A percentile compares a stretch with the other conserved stretches of the same genome.
Conservation (phyloP, 805 yeast genomes). For the Starmerella etchellsii region DNA sequence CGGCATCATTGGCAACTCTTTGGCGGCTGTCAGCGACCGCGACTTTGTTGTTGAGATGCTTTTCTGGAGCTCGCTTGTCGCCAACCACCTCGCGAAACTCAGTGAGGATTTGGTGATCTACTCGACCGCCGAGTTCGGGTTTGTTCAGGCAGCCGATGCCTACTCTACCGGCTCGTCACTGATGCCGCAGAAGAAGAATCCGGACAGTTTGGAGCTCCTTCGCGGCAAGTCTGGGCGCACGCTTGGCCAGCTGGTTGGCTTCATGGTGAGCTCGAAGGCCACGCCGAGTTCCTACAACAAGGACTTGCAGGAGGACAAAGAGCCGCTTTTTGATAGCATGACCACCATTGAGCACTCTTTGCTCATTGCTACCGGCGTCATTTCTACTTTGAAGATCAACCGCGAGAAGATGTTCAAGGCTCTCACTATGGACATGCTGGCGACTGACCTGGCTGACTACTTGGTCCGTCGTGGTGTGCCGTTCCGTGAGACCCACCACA, state of each 20-base stretch:
- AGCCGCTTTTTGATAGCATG: constrained; percentile 88
- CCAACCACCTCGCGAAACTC: constrained; percentile 91
- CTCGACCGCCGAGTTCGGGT: constrained; percentile 96
- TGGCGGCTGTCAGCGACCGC: constrained; percentile 94
- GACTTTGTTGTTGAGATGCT: constrained; percentile 92
- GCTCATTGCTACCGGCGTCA: constrained; percentile 89
- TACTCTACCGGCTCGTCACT: constrained; percentile 96
- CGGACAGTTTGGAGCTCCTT: constrained; percentile 86
- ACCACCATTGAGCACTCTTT: constrained; percentile 88
- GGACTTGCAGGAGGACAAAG: constrained; percentile 98
- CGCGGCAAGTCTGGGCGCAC: constrained; percentile 97
- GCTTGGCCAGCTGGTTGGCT: constrained; percentile 88
- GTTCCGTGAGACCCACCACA: constrained; percentile 97
- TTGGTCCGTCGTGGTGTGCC: constrained; percentile 97
- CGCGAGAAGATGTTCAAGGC: constrained; percentile 71
- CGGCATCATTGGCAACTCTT: constrained; percentile 85
- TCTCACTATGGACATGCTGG: constrained; percentile 96
- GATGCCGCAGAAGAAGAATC: constrained; percentile 99
- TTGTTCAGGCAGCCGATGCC: constrained; percentile 86
- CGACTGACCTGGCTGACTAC: constrained; percentile 96
- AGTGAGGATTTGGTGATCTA: constrained; percentile 91
- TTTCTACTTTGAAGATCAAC: constrained; percentile 70
- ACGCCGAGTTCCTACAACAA: constrained; percentile 96
- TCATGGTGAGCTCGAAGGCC: constrained; percentile 92
- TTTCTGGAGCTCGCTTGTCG: constrained; percentile 89